Conservation (phyloP, 148 eudicot genomes). For the Simmondsia chinensis region DNA sequence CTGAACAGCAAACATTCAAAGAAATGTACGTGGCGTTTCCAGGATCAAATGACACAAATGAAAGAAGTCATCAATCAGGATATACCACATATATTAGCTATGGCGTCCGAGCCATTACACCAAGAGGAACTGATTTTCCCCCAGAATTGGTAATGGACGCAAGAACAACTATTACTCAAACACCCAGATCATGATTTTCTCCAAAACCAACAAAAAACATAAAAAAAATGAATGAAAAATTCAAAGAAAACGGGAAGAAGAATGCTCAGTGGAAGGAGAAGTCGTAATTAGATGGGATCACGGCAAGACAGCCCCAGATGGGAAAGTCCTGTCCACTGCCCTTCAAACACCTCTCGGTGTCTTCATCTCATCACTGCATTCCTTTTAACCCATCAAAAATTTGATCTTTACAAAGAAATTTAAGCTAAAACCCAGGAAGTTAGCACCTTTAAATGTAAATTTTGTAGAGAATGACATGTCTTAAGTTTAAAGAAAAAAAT, state of each 20-base stretch:
- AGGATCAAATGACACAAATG: slow-evolving; percentile 20
- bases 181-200: no score
- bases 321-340: slow-evolving; percentile 25
- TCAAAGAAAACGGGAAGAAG: no score
- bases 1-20: no score
- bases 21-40: slow-evolving; percentile 19
- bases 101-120: slow-evolving; percentile 37
- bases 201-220: no score
- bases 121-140: slow-evolving; percentile 28
- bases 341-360: slow-evolving; percentile 22
- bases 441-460: no score
- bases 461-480: no score
- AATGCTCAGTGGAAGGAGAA: slow-evolving; percentile 59
- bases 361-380: slow-evolving; percentile 32
- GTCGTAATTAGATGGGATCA: slow-evolving; percentile 35
- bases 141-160: slow-evolving; percentile 36
- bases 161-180: no score
- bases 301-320: slow-evolving; percentile 29
- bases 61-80: slow-evolving; percentile 27
- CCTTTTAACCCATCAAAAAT: no score
- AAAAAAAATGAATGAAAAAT: no score
- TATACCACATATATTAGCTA: slow-evolving; percentile 15
- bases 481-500: no score
- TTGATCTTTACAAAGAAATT: no score
- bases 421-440: no score